Base-by-base conservation (phyloP, 2,329 filamentous ascomycete species). In the Ophiostoma quercus region DNA sequence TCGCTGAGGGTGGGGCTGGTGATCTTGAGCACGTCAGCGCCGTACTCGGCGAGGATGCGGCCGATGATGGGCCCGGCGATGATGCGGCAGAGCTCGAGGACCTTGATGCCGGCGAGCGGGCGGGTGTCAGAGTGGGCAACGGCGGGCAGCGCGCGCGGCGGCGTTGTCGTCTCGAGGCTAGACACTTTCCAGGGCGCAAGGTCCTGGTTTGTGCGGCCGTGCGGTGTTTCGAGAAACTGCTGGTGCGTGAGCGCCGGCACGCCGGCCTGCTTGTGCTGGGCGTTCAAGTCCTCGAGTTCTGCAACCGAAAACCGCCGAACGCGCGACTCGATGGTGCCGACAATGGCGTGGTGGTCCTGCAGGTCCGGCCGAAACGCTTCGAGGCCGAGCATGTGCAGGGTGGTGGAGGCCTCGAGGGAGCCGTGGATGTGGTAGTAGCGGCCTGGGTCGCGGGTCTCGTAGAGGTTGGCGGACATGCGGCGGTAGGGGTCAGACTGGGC, bases 401-500 rank as follows among this genome's bases (percentile, higher is more conserved):
- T 81, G 1, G 79, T 77, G 1, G 75, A 74, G 0, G 82, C 80
- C 47, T 83, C 75, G 63, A 85, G 77, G 0, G 81, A 84, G 5
- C 84, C 84, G 68, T 85, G 82, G 0, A 86, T 77, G 12, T 82
- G 82, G 75, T 90, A 92, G 74, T 83, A 86, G 80, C 81, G 84
- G 19, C 51, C 39, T 0, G 70, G 68, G 16, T 68, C 57, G 12
- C 68, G 67, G 9, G 73, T 74, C 43, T 70, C 66, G 70, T 74
- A 74, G n/a, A 75, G 62, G 57, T 72, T 72, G 37, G 73, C 71
- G 7, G 71, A 71, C 68, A 74, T 71, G 22, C 72, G 73, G 6
- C 73, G 71, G 57, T 92, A 92, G 7, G 86, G 80, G 72, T 88
- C 86, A 1, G 90, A 91, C 76, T 92, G 90, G 1, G 90, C 90